Base-by-base conservation (phyloP, 768 basidiomycete genomes). In the Russula compacta region DNA sequence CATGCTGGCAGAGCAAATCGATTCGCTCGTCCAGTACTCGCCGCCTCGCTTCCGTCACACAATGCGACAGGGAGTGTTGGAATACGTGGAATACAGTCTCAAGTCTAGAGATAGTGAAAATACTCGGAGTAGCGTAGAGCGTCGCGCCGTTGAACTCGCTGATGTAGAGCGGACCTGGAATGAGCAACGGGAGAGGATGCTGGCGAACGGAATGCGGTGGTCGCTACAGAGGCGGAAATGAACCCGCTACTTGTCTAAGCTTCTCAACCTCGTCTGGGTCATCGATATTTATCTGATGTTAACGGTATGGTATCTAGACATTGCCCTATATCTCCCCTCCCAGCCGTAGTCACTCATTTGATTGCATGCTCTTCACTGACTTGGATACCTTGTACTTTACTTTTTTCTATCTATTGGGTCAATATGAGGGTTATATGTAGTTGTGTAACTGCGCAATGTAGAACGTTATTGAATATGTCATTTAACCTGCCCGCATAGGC, bases 31-130 rank as follows among this genome's bases (percentile, higher is more conserved):
- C 7, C 61, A 49, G 56, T 58, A 42, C 61, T 39, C 38, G 32
- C 57, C 56, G 10, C 38, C 57, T 38, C 52, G 3, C 33, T 32
- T 35, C 32, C 39, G 19, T 36, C 12, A n/a, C 35, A n/a, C 6
- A 14, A 24, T 21, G 14, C 61, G 52, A 24, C 44, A 33, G 14
- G 56, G 42, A 1, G 21, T 63, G 33, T 38, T 63, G 39, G 56
- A 38, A n/a, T 19, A 47, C 10, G 49, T 63, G 8, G 61, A 63
- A 53, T 49, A 49, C 38, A 49, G 40, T 42, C 57, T 63, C 17
- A 54, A 48, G 61, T 32, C 39, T 14, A 17, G 24, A 17, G 15
- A 4, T 12, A 9, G 19, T 12, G 43, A 39, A 15, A 2, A 39
- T 19, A 8, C 4, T 4, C 12, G 21, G 47, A 15, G 14, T 33